Evolutionary conservation across 2,329 filamentous ascomycete species (phyloP).

Genomic region (Intubia oerlemansii): DNA sequence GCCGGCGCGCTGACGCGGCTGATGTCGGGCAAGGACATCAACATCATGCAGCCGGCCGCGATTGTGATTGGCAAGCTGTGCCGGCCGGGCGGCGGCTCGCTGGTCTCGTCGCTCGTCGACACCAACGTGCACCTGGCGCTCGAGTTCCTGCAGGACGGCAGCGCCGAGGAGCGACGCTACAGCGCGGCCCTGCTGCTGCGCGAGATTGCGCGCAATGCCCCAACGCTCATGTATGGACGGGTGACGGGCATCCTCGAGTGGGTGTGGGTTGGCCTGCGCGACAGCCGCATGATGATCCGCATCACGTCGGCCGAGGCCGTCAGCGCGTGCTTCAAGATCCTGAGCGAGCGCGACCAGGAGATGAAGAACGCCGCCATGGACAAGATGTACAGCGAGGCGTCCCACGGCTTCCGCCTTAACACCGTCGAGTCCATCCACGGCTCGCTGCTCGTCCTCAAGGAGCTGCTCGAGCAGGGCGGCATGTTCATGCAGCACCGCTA

Average conservation of each 20-base stretch:
- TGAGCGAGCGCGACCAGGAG: slow-evolving; percentile 74
- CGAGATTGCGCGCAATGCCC: slow-evolving; percentile 79
- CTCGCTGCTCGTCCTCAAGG: slow-evolving; percentile 81
- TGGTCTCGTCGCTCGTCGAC: slow-evolving; percentile 90
- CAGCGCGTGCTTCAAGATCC: slow-evolving; percentile 88
- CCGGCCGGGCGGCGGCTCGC: slow-evolving; percentile 74
- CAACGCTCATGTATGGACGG: slow-evolving; percentile 87
- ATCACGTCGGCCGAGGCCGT: slow-evolving; percentile 84
- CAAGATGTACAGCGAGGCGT: slow-evolving; percentile 74
- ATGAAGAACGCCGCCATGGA: slow-evolving; percentile 77
- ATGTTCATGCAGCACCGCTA: slow-evolving; percentile 99
- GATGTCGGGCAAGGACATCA: slow-evolving; percentile 74
- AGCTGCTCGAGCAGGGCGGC: slow-evolving; percentile 79
- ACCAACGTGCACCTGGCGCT: slow-evolving; percentile 90
- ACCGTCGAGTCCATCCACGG: slow-evolving; percentile 81
- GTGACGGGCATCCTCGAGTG: slow-evolving; percentile 90
- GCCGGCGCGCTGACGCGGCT: slow-evolving; percentile 76
- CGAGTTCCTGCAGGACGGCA: slow-evolving; percentile 90
- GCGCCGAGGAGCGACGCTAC: slow-evolving; percentile 81
- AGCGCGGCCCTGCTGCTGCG: slow-evolving; percentile 79
- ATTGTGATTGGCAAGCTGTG: slow-evolving; percentile 78
- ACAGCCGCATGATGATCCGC: slow-evolving; percentile 76
- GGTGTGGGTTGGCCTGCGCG: slow-evolving; percentile 85
- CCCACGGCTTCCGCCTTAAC: slow-evolving; percentile 56
- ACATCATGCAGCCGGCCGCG: slow-evolving; percentile 77